A percentile compares a stretch with the other conserved stretches of the same genome.
phyloP scores from a whole-genome alignment of 768 basidiomycete genomes.

The Russula vinacea region DNA sequence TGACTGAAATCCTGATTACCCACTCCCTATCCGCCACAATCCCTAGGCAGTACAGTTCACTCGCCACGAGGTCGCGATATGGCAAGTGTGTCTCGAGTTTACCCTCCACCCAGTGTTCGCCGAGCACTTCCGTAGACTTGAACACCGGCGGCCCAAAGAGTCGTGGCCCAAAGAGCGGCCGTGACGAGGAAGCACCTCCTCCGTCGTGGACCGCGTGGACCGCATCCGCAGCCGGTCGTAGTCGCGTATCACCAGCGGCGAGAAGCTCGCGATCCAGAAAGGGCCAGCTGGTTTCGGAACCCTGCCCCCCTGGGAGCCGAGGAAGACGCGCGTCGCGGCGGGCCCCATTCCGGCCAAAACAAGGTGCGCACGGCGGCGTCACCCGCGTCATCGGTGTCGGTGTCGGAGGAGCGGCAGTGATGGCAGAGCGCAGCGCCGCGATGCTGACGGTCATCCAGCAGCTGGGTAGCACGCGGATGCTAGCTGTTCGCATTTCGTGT shows the following conservation, averaged over 20 bases:
- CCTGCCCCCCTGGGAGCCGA: not conserved
- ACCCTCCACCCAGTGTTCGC: conserved; percentile 7
- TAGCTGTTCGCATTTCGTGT: not conserved
- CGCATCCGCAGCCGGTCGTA: conserved; percentile 7
- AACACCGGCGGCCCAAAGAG: not conserved
- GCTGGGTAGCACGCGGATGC: not conserved
- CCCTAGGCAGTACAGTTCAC: not conserved
- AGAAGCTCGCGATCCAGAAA: conserved; percentile 12
- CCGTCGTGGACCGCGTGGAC: not conserved
- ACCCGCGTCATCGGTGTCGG: not conserved
- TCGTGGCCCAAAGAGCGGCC: not conserved
- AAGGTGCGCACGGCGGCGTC: not conserved
- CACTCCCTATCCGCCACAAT: conserved; percentile 22
- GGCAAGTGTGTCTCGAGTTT: conserved; percentile 12
- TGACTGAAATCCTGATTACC: conserved; percentile 13
- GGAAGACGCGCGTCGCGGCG: conserved; percentile 9
- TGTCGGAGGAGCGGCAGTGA: not conserved
- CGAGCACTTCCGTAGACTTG: not conserved
- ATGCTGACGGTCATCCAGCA: conserved; percentile 21
- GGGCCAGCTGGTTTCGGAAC: conserved; percentile 11
- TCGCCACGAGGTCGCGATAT: conserved; percentile 16
- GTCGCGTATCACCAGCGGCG: conserved; percentile 20
- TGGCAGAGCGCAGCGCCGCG: not conserved
- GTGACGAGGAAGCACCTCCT: not conserved
- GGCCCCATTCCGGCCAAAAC: conserved; percentile 19